Evolutionary conservation across 2,329 filamentous ascomycete species (phyloP).

Genomic region (Scopulariopsis brevicaulis): DNA sequence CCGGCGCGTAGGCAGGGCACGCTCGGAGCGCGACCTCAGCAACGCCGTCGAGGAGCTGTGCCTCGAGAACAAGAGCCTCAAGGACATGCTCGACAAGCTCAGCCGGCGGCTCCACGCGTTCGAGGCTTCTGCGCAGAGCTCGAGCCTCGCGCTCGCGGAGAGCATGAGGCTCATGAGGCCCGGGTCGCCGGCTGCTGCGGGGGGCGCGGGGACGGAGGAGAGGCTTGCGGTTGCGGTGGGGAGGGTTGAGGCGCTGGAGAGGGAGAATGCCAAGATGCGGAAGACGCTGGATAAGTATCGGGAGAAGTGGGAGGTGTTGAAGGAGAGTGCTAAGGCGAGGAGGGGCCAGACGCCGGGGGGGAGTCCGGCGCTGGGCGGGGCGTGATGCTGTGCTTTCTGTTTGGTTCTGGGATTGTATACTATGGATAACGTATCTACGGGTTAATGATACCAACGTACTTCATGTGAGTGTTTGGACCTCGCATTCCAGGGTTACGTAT

Average conservation of each 20-base stretch:
- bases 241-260: conserved; percentile 57
- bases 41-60: conserved; percentile 81
- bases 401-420: neutral
- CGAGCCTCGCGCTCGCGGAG: conserved; percentile 75
- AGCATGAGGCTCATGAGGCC: conserved; percentile 57
- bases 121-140: conserved; percentile 83
- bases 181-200: conserved; percentile 29
- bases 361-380: neutral
- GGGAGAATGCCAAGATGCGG: conserved; percentile 42
- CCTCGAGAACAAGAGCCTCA: conserved; percentile 78
- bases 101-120: conserved; percentile 84
- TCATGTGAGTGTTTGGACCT: neutral
- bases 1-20: conserved; percentile 26
- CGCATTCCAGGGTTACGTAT: neutral
- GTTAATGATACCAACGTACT: neutral
- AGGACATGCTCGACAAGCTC: conserved; percentile 75
- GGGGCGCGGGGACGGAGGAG: conserved; percentile 55
- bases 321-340: conserved; percentile 48
- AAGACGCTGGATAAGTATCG: conserved; percentile 46
- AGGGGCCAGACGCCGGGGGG: conserved; percentile 9
- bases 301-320: conserved; percentile 50
- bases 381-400: neutral
- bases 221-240: conserved; percentile 44
- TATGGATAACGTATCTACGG: neutral
- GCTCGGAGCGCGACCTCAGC: conserved; percentile 30